A percentile compares a stretch with the other conserved stretches of the same genome.
Evolutionary conservation across 169 alveolate species (phyloP).

Genomic region (Plasmodium ovale): DNA sequence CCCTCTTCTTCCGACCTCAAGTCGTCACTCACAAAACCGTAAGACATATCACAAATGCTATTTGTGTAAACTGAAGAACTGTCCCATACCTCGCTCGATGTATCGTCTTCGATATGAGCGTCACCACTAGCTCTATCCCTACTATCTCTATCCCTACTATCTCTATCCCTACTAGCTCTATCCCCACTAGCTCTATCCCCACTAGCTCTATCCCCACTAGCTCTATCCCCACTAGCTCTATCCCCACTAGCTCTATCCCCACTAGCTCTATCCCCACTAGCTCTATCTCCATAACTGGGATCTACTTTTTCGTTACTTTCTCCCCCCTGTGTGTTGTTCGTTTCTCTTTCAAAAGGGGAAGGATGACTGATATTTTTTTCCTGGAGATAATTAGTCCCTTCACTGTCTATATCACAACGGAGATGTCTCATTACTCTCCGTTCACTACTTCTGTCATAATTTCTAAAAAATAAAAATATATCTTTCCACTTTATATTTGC

Average conservation of each 20-base stretch:
- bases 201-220: too few relatives aligned
- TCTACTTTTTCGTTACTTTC: too few relatives aligned
- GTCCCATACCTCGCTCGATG: too few relatives aligned
- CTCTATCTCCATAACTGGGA: too few relatives aligned
- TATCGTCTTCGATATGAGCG: not conserved
- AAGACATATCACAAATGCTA: not conserved
- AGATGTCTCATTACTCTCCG: not conserved
- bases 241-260: not conserved
- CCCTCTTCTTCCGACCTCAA: not conserved
- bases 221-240: not conserved
- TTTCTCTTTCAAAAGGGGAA: too few relatives aligned
- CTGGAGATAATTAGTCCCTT: not conserved
- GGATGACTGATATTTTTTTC: too few relatives aligned
- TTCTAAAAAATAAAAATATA: slow-evolving; percentile 49
- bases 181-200: too few relatives aligned
- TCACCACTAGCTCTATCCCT: not conserved
- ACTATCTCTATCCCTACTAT: not conserved
- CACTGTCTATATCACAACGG: too few relatives aligned
- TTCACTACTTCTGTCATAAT: not conserved
- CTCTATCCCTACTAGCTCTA: not conserved
- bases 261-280: too few relatives aligned
- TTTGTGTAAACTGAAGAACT: not conserved
- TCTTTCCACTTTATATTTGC: slow-evolving; percentile 22
- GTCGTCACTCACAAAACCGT: not conserved
- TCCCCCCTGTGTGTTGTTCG: too few relatives aligned